Percentiles rank a stretch among this genome's conserved stretches.
Conservation (phyloP, 2,329 filamentous ascomycete genomes). For the Hymenoscyphus linearis region DNA sequence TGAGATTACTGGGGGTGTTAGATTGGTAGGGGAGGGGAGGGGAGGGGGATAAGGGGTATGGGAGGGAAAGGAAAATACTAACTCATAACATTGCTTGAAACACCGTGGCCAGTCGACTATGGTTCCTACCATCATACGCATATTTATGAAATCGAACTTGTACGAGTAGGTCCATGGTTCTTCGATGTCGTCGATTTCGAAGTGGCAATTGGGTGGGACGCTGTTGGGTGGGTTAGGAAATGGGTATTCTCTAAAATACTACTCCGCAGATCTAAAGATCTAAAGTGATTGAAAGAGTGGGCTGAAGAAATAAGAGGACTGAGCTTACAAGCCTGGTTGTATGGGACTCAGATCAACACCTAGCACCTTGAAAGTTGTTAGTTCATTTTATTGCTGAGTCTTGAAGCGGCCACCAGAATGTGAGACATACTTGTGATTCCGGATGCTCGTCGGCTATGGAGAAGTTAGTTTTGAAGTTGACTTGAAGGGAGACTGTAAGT, state of each 20-base stretch:
- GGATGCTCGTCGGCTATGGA: slow-evolving; percentile 13
- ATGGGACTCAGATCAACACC: slow-evolving; percentile 64
- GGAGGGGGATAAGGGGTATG: not conserved
- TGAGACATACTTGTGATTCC: slow-evolving; percentile 7
- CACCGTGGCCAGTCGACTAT: slow-evolving; percentile 13
- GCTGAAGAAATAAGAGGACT: not conserved
- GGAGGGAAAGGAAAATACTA: not conserved
- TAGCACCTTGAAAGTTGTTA: slow-evolving; percentile 23
- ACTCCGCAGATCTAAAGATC: too few species aligned
- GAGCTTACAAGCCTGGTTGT: slow-evolving; percentile 42
- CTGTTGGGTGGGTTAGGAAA: slow-evolving; percentile 17
- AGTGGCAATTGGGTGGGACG: slow-evolving; percentile 55
- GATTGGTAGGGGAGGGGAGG: not conserved
- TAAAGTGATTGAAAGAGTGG: not conserved
- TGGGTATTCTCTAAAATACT: slow-evolving; percentile 2
- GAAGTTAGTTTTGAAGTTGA: not conserved
- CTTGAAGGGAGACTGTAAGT: slow-evolving; percentile 2
- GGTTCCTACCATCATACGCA: slow-evolving; percentile 33
- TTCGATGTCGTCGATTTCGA: slow-evolving; percentile 59
- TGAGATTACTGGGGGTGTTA: slow-evolving; percentile 13
- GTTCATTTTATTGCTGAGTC: not conserved
- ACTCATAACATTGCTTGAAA: slow-evolving; percentile 13
- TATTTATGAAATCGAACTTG: slow-evolving; percentile 55
- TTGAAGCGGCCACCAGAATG: not conserved
- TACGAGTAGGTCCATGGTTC: slow-evolving; percentile 40